phyloP scores from a whole-genome alignment of 768 basidiomycete species.

The Hericium rajendrae region DNA sequence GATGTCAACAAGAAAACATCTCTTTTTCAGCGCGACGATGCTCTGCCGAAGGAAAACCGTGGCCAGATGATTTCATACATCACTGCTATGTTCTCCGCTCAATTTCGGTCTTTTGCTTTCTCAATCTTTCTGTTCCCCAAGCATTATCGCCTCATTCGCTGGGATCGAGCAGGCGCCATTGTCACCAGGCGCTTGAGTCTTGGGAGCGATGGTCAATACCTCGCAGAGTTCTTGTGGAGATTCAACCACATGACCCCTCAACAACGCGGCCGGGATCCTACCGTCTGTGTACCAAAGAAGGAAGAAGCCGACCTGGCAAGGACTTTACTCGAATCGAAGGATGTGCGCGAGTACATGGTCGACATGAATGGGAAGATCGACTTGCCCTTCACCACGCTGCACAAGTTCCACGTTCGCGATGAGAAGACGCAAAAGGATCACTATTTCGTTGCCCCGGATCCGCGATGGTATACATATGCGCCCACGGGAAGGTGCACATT shows the following conservation, averaged over 20 bases:
- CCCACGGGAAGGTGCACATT: neutral
- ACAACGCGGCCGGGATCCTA: neutral
- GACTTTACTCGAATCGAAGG: neutral
- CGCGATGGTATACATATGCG: neutral
- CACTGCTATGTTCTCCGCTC: neutral
- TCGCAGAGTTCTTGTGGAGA: neutral
- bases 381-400: neutral
- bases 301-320: neutral
- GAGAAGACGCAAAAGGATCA: neutral
- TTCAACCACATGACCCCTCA: neutral
- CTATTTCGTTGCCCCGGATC: neutral
- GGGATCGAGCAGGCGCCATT: neutral
- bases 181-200: neutral
- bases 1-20: too few relatives aligned
- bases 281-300: neutral
- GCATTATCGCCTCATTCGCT: neutral
- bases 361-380: too few relatives aligned
- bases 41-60: neutral
- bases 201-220: neutral
- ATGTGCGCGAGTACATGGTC: too few relatives aligned
- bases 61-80: neutral
- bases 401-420: neutral
- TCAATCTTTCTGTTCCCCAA: neutral
- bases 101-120: neutral
- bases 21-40: too few relatives aligned